These are phyloP conservation scores for Colletotrichum salicis DNA, from an alignment of 2,329 filamentous ascomycete genomes.

Conservation along the genomic window DNA sequence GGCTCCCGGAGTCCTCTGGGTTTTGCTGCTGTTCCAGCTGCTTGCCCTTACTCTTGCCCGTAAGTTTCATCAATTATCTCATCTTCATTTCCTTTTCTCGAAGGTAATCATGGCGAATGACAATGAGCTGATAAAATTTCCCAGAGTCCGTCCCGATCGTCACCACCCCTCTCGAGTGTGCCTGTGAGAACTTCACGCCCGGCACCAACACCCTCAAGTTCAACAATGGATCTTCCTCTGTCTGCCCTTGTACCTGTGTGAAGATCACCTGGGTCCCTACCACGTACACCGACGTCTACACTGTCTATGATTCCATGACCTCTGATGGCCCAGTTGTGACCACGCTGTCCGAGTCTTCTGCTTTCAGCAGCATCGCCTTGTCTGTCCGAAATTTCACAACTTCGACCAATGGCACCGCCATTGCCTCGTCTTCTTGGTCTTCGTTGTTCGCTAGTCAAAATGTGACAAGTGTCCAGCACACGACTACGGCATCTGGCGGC, in stretches of 20 bases:
- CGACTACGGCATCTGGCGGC: background rate
- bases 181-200: background rate
- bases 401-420: background rate
- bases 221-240: background rate
- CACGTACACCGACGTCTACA: conserved; percentile 13
- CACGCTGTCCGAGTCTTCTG: background rate
- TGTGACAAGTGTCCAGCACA: background rate
- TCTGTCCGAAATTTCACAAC: background rate
- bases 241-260: conserved; percentile 1
- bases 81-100: accelerated
- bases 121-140: background rate
- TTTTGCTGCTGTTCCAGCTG: background rate
- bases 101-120: background rate
- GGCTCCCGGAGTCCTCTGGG: background rate
- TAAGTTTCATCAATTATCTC: background rate
- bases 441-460: background rate
- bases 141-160: background rate
- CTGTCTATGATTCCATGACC: background rate
- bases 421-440: background rate
- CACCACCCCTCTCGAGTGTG: background rate
- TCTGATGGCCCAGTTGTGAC: background rate
- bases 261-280: conserved; percentile 2
- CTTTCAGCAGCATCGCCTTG: background rate
- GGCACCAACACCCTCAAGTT: background rate
- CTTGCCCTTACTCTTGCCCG: background rate